Conservation (phyloP, 148 eudicot genomes). For the Vaccinium vitisidaea region DNA sequence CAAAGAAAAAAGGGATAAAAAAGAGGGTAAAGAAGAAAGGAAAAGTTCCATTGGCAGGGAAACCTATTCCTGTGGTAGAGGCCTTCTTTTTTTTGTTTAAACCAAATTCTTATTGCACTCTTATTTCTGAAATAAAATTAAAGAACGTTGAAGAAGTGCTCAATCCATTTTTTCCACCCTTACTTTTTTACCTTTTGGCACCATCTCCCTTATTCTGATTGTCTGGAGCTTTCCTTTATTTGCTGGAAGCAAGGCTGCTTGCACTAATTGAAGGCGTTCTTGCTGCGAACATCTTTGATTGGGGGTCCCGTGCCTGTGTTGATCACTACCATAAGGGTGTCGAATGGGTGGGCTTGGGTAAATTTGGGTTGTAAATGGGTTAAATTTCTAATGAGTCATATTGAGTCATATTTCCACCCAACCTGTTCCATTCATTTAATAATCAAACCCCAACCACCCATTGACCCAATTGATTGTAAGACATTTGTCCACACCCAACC, state of each 20-base stretch:
- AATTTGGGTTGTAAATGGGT: too few relatives aligned
- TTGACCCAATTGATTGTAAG: too few relatives aligned
- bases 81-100: not conserved
- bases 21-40: not conserved
- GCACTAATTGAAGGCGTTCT: slow-evolving; percentile 92
- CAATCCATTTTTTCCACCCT: not conserved
- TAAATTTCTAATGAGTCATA: too few relatives aligned
- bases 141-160: not conserved
- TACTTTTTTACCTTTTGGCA: not conserved
- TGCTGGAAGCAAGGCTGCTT: slow-evolving; percentile 76
- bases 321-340: slow-evolving; percentile 88
- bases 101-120: not conserved
- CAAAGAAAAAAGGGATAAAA: too few relatives aligned
- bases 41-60: not conserved
- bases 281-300: slow-evolving; percentile 97
- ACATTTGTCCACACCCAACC: too few relatives aligned
- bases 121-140: not conserved
- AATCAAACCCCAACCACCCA: too few relatives aligned
- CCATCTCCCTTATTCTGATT: not conserved
- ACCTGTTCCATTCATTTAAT: too few relatives aligned
- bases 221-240: slow-evolving; percentile 13
- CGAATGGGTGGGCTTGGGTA: too few relatives aligned
- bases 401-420: too few relatives aligned
- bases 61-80: not conserved
- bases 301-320: slow-evolving; percentile 99